Percentiles rank a stretch among this genome's conserved stretches.
Evolutionary conservation across 2,329 filamentous ascomycete genomes (phyloP).

Genomic region (Rhexocercosporidium sp.): DNA sequence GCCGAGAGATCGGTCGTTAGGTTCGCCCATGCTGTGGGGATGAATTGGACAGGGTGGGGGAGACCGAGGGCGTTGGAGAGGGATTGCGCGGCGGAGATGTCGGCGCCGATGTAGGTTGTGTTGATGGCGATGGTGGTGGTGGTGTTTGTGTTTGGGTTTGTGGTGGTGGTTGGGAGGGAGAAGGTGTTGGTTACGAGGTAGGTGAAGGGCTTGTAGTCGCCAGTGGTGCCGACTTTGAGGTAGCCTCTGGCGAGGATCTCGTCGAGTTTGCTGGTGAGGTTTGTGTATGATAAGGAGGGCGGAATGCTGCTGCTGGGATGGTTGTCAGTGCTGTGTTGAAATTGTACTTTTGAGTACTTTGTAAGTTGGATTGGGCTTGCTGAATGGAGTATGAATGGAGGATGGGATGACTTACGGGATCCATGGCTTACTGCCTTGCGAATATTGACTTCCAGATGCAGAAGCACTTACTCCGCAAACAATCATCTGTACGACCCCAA

Average conservation of each 20-base stretch:
- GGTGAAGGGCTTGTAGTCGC: constrained; percentile 17
- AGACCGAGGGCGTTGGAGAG: constrained; percentile 17
- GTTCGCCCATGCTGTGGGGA: constrained; percentile 8
- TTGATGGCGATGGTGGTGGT: constrained; percentile 7
- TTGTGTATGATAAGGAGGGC: not conserved
- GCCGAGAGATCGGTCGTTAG: constrained; percentile 5
- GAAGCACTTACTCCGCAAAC: not conserved
- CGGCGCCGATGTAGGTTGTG: constrained; percentile 16
- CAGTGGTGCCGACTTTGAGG: constrained; percentile 13
- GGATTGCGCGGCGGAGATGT: constrained; percentile 4
- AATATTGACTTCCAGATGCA: not conserved
- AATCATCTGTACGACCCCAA: not conserved
- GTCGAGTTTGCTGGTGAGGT: constrained; percentile 8
- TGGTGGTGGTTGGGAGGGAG: constrained; percentile 3
- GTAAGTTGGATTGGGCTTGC: no score
- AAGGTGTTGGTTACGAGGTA: constrained; percentile 13
- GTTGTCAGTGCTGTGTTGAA: not conserved
- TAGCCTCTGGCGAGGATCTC: constrained; percentile 9
- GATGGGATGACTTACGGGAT: constrained; percentile 4
- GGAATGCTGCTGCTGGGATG: not conserved
- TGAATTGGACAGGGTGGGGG: not conserved
- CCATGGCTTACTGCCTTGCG: not conserved
- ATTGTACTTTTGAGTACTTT: not conserved
- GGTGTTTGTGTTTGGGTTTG: constrained; percentile 6
- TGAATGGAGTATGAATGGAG: not conserved